Conservation (phyloP, 768 basidiomycete genomes). For the Rickenella mellea region DNA sequence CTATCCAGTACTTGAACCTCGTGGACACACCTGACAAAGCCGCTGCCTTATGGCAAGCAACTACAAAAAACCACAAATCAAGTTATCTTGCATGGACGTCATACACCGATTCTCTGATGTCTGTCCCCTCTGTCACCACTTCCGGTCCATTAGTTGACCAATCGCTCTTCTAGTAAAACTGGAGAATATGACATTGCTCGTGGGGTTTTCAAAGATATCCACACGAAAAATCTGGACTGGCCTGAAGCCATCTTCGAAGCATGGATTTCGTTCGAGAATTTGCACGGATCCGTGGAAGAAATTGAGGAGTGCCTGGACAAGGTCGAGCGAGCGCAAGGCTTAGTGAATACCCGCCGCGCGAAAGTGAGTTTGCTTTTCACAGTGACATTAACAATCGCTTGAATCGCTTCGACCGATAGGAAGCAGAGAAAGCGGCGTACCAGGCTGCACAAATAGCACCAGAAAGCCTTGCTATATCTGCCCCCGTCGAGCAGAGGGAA, state of each 20-base stretch:
- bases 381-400: not conserved
- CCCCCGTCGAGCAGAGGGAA: slow-evolving; percentile 17
- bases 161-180: slow-evolving; percentile 2
- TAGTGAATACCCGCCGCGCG: slow-evolving; percentile 51
- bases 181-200: slow-evolving; percentile 46
- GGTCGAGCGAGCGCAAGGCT: slow-evolving; percentile 53
- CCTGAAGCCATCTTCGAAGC: slow-evolving; percentile 92
- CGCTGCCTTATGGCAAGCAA: slow-evolving; percentile 52
- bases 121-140: slow-evolving; percentile 27
- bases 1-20: slow-evolving; percentile 34
- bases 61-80: slow-evolving; percentile 57
- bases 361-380: slow-evolving; percentile 36
- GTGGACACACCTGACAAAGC: slow-evolving; percentile 44
- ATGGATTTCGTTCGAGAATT: slow-evolving; percentile 81
- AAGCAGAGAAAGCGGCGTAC: slow-evolving; percentile 49
- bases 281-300: slow-evolving; percentile 63
- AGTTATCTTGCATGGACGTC: slow-evolving; percentile 70
- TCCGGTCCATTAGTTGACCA: slow-evolving; percentile 24
- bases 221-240: slow-evolving; percentile 79
- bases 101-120: slow-evolving; percentile 72
- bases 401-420: slow-evolving; percentile 26
- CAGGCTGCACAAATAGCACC: slow-evolving; percentile 37
- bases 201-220: slow-evolving; percentile 53
- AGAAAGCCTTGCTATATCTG: slow-evolving; percentile 28
- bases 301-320: slow-evolving; percentile 55